Percentiles rank a stretch among this genome's conserved stretches.
phyloP scores from a whole-genome alignment of 208 protist species.

The Crithidia bombi region DNA sequence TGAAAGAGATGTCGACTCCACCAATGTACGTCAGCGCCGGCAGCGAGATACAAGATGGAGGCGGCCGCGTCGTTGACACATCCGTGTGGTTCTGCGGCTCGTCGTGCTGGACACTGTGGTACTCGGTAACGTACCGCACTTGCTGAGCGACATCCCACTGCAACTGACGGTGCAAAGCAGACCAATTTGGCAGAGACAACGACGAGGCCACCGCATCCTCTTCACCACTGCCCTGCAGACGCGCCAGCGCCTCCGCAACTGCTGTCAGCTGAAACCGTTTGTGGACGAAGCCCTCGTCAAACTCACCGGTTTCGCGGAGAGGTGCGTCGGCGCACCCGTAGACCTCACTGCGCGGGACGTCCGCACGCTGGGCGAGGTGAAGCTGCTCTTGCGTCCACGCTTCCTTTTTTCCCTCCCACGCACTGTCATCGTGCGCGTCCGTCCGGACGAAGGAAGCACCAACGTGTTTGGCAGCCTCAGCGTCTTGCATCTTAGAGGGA shows the following conservation, averaged over 20 bases:
- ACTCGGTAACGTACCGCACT: background rate
- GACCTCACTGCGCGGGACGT: constrained; percentile 37
- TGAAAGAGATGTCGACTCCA: constrained; percentile 84
- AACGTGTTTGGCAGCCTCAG: background rate
- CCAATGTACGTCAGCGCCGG: constrained; percentile 51
- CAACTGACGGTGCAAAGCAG: constrained; percentile 18
- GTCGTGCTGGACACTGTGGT: background rate
- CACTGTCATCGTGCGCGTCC: background rate
- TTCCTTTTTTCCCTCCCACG: constrained; percentile 21
- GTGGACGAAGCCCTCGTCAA: constrained; percentile 26
- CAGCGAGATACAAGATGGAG: constrained; percentile 1
- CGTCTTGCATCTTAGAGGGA: background rate
- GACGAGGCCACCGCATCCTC: background rate
- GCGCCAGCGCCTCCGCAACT: background rate
- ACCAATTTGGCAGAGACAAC: background rate
- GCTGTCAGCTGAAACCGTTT: constrained; percentile 20
- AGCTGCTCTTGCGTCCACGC: constrained; percentile 43
- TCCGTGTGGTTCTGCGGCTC: constrained; percentile 4
- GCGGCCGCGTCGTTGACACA: background rate
- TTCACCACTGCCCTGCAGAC: background rate
- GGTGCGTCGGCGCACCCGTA: constrained; percentile 12
- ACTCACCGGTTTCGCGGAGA: background rate
- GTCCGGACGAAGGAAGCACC: background rate
- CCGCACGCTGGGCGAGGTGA: constrained; percentile 29
- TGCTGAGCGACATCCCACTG: constrained; percentile 16